These are phyloP conservation scores for Onygena corvina DNA, from an alignment of 2,329 filamentous ascomycete species.

Conservation along the genomic window DNA sequence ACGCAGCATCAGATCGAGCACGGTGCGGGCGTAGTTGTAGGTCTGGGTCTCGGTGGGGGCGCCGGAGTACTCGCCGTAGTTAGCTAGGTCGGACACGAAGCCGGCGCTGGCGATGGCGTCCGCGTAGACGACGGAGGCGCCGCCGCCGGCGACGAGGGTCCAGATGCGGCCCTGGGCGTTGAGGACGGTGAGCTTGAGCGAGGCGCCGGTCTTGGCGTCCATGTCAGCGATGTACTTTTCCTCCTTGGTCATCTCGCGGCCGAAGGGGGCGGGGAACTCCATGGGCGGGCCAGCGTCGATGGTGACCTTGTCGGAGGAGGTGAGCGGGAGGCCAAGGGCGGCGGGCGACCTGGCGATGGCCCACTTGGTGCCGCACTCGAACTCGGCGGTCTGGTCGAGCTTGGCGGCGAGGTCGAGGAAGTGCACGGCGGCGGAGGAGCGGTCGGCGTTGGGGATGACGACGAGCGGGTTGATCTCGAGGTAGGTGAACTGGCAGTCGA, in stretches of 20 bases:
- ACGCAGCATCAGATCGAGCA: slow-evolving; percentile 94
- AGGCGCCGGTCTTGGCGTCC: slow-evolving; percentile 98
- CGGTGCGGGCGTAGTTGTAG: slow-evolving; percentile 95
- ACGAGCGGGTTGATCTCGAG: slow-evolving; percentile 99
- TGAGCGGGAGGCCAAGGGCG: slow-evolving; percentile 64
- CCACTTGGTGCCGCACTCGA: slow-evolving; percentile 99
- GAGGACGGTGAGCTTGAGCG: slow-evolving; percentile 92
- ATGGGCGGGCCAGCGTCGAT: slow-evolving; percentile 95
- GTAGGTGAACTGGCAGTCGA: slow-evolving; percentile 99
- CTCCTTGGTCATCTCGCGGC: slow-evolving; percentile 96
- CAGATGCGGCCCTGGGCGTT: slow-evolving; percentile 87
- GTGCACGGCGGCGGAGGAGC: slow-evolving; percentile 85
- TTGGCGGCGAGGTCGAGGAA: slow-evolving; percentile 98
- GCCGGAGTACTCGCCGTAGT: slow-evolving; percentile 99
- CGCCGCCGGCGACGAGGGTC: slow-evolving; percentile 97
- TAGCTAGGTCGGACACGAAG: slow-evolving; percentile 91
- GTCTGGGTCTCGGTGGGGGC: slow-evolving; percentile 97
- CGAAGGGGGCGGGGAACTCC: slow-evolving; percentile 98
- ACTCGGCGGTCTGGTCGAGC: slow-evolving; percentile 97
- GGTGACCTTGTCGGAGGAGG: slow-evolving; percentile 63
- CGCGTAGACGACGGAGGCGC: slow-evolving; percentile 97
- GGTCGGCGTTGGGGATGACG: slow-evolving; percentile 86
- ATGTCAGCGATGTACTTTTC: slow-evolving; percentile 98
- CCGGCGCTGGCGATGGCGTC: slow-evolving; percentile 95
- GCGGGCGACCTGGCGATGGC: slow-evolving; percentile 84